Conservation (phyloP, 495 filamentous ascomycete genomes). For the Hypomontagnella submonticulosa region DNA sequence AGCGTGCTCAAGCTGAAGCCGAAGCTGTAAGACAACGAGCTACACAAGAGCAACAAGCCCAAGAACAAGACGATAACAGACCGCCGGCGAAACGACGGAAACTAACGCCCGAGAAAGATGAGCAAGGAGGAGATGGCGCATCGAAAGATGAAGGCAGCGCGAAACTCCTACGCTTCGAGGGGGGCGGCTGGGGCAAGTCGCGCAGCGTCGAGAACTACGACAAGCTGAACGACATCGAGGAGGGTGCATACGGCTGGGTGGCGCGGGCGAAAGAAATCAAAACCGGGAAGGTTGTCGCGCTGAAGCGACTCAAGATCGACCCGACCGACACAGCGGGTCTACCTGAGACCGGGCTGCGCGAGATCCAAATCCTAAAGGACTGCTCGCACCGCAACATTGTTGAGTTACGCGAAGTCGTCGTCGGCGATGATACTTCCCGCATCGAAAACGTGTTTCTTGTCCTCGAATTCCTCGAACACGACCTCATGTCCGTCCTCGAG, state of each 20-base stretch:
- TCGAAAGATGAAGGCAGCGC: constrained; percentile 32
- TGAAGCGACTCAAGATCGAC: constrained; percentile 96
- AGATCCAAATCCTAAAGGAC: constrained; percentile 71
- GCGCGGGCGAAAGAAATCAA: constrained; percentile 81
- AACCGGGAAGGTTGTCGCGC: constrained; percentile 87
- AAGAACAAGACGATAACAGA: constrained; percentile 47
- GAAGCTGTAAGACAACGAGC: constrained; percentile 57
- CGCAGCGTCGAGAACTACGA: constrained; percentile 91
- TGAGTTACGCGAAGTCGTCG: constrained; percentile 83
- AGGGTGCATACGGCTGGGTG: constrained; percentile 95
- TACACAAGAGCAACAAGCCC: constrained; percentile 49
- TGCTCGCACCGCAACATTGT: constrained; percentile 65
- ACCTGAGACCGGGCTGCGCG: constrained; percentile 89
- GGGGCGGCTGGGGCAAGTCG: constrained; percentile 75
- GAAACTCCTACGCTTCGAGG: constrained; percentile 76
- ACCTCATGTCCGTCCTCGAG: constrained; percentile 92
- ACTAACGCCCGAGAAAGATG: constrained; percentile 55
- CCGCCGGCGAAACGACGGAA: constrained; percentile 68
- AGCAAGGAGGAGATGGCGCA: constrained; percentile 37
- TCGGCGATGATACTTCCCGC: constrained; percentile 71
- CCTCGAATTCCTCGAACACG: constrained; percentile 98
- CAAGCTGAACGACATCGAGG: constrained; percentile 94
- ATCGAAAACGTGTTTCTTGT: constrained; percentile 92
- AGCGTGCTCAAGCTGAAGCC: constrained; percentile 41
- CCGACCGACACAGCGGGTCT: constrained; percentile 80